phyloP scores from a whole-genome alignment of 257 asterid genomes.

The Cordia subcordata region DNA sequence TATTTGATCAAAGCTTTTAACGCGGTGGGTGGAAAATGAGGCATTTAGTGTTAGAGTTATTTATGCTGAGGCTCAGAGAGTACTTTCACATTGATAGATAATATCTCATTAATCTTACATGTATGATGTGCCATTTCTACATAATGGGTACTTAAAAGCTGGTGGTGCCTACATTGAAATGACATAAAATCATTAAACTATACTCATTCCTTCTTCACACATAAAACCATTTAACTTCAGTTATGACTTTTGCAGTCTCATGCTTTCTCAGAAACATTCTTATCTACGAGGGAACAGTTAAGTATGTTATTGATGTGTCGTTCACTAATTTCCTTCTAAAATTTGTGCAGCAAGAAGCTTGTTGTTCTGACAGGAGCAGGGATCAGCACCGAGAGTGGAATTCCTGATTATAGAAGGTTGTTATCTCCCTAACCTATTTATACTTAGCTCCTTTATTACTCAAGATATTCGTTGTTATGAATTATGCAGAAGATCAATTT shows the following conservation, averaged over 20 bases:
- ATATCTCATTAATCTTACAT: not conserved
- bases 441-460: not conserved
- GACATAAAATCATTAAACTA: not conserved
- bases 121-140: not conserved
- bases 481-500: not conserved
- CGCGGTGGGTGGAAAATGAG: not conserved
- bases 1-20: not conserved
- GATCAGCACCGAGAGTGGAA: conserved; percentile 95
- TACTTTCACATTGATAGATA: not conserved
- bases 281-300: not conserved
- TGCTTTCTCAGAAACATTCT: not conserved
- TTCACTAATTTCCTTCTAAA: conserved; percentile 2
- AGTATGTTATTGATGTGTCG: conserved; percentile 5
- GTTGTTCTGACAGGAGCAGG: conserved; percentile 94
- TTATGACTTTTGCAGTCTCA: not conserved
- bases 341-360: conserved; percentile 64
- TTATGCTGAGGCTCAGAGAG: not conserved
- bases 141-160: not conserved
- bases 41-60: not conserved
- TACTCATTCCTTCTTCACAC: not conserved
- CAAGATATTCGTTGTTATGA: not conserved
- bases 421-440: not conserved
- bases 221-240: not conserved
- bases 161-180: not conserved
- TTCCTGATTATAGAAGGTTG: conserved; percentile 96